phyloP scores from a whole-genome alignment of 1,284 basidiomycete genomes.

The Ganoderma boninense region DNA sequence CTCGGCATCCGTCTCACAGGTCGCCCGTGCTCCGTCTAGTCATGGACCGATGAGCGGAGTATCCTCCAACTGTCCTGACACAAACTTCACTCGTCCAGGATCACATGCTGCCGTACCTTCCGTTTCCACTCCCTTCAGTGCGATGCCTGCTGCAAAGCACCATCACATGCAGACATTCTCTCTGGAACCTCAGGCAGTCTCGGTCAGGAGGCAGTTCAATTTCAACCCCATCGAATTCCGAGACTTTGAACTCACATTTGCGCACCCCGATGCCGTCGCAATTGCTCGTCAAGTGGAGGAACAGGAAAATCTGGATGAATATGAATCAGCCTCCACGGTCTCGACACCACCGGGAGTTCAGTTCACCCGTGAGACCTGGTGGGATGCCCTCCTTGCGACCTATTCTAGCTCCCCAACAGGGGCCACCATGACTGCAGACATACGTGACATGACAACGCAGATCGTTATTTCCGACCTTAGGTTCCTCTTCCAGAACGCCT shows the following conservation, averaged over 20 bases:
- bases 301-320: slow-evolving; percentile 2
- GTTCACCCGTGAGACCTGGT: slow-evolving; percentile 78
- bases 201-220: background rate
- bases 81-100: background rate
- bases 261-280: slow-evolving; percentile 13
- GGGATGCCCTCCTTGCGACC: slow-evolving; percentile 71
- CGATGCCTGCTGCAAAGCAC: background rate
- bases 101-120: background rate
- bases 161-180: background rate
- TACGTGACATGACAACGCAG: slow-evolving; percentile 54
- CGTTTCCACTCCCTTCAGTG: background rate
- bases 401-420: slow-evolving; percentile 52
- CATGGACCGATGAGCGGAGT: background rate
- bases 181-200: background rate
- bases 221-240: slow-evolving; percentile 1
- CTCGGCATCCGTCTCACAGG: background rate
- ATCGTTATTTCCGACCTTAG: slow-evolving; percentile 63
- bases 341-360: slow-evolving; percentile 60
- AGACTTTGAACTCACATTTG: slow-evolving; percentile 38
- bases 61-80: background rate
- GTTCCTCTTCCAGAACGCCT: slow-evolving; percentile 65
- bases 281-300: slow-evolving; percentile 7
- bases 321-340: background rate
- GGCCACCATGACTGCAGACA: slow-evolving; percentile 43
- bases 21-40: background rate